These are phyloP conservation scores for Beauveria scarabaeidicola DNA, from an alignment of 2,329 filamentous ascomycete species.

Conservation along the genomic window DNA sequence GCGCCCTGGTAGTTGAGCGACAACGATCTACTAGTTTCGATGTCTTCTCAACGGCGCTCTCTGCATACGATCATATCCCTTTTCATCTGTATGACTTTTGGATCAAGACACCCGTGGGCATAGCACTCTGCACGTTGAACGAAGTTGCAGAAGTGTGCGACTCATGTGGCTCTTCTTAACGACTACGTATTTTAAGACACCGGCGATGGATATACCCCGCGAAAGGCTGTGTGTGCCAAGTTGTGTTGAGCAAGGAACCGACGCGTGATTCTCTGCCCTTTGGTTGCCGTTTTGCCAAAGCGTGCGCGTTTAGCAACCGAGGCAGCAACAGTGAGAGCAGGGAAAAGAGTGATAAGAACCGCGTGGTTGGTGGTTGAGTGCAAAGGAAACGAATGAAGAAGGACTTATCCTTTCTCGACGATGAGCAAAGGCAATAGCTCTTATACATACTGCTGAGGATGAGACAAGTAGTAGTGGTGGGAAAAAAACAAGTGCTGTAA, in stretches of 20 bases:
- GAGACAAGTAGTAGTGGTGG: slow-evolving; percentile 9
- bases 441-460: slow-evolving; percentile 6
- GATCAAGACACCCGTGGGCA: slow-evolving; percentile 21
- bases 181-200: slow-evolving; percentile 27
- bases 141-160: slow-evolving; percentile 20
- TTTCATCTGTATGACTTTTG: slow-evolving; percentile 21
- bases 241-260: slow-evolving; percentile 12
- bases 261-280: slow-evolving; percentile 1
- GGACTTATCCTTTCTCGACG: neutral
- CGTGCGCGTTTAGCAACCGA: neutral
- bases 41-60: slow-evolving; percentile 18
- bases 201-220: slow-evolving; percentile 35
- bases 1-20: slow-evolving; percentile 20
- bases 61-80: slow-evolving; percentile 16
- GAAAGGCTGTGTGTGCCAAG: slow-evolving; percentile 26
- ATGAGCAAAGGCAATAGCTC: neutral
- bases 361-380: slow-evolving; percentile 9
- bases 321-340: neutral
- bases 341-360: slow-evolving; percentile 9
- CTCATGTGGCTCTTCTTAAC: slow-evolving; percentile 29
- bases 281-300: neutral
- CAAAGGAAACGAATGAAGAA: slow-evolving; percentile 7
- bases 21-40: slow-evolving; percentile 16
- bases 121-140: slow-evolving; percentile 24
- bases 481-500: slow-evolving; percentile 1